Evolutionary conservation across 1,139 yeast genomes (phyloP).

Genomic region (Yamadazyma spencermartinsiae): DNA sequence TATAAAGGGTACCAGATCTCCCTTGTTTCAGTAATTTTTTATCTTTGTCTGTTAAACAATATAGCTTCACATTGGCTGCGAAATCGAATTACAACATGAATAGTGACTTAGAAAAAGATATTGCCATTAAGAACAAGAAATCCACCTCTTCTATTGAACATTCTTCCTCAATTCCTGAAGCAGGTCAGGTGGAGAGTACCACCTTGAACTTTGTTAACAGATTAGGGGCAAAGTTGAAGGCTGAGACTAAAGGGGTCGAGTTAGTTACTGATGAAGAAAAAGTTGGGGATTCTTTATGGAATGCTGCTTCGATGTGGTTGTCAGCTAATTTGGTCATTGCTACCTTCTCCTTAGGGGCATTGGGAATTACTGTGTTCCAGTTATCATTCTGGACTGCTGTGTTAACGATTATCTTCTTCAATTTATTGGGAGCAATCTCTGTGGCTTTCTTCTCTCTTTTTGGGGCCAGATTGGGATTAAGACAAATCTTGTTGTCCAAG

Average conservation of each 20-base stretch:
- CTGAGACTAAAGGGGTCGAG: conserved; percentile 70
- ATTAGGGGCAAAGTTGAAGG: conserved; percentile 38
- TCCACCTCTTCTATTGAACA: conserved; percentile 2
- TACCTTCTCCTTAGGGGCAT: conserved; percentile 75
- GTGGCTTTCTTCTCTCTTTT: conserved; percentile 81
- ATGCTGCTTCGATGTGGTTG: conserved; percentile 87
- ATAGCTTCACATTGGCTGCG: too few species aligned
- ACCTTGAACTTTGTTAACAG: conserved; percentile 16
- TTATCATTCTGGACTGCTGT: conserved; percentile 66
- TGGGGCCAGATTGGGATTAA: conserved; percentile 81
- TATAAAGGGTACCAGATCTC: too few species aligned
- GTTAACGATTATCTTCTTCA: conserved; percentile 67
- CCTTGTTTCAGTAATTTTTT: too few species aligned
- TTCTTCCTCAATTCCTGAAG: neutral
- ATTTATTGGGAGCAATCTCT: conserved; percentile 66
- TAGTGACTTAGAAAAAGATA: conserved; percentile 9
- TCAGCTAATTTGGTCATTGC: conserved; percentile 89
- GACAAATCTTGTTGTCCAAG: conserved; percentile 83
- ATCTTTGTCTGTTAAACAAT: too few species aligned
- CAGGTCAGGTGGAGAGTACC: conserved; percentile 8
- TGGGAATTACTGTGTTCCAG: conserved; percentile 58
- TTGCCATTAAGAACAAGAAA: conserved; percentile 3
- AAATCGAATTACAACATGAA: neutral
- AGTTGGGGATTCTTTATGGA: conserved; percentile 57
- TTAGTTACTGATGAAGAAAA: conserved; percentile 66